Percentiles rank a stretch among this genome's conserved stretches.
phyloP scores from a whole-genome alignment of 805 yeast genomes.

The Saturnispora saitoi region DNA sequence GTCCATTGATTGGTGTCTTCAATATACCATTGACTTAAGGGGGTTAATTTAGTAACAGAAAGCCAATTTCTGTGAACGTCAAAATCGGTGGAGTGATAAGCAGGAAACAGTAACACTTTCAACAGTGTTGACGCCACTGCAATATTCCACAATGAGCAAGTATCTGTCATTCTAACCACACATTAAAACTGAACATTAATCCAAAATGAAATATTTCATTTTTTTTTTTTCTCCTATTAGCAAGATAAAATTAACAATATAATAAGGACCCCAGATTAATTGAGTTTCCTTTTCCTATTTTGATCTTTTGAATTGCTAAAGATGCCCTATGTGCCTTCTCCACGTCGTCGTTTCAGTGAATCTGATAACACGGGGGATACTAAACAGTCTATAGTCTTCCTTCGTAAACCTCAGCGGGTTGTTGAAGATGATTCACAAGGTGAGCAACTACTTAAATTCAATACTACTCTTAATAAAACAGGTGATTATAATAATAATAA shows the following conservation, averaged over 20 bases:
- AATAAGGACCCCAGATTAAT: background rate
- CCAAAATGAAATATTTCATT: too few species aligned
- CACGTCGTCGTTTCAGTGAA: conserved; percentile 6
- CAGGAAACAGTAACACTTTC: conserved; percentile 58
- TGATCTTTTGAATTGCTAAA: background rate
- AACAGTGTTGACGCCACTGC: conserved; percentile 56
- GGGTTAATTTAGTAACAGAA: conserved; percentile 74
- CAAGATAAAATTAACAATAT: too few species aligned
- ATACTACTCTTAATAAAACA: conserved; percentile 16
- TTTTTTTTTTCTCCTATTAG: background rate
- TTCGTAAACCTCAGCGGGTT: conserved; percentile 24
- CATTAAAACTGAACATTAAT: background rate
- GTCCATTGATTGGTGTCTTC: conserved; percentile 86
- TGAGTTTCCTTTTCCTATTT: background rate
- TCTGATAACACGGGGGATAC: conserved; percentile 15
- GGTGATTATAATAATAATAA: background rate
- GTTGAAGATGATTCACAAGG: conserved; percentile 9
- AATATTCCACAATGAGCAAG: conserved; percentile 52
- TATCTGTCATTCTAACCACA: conserved; percentile 14
- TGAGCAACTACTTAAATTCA: conserved; percentile 25
- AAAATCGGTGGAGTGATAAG: conserved; percentile 91
- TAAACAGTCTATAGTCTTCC: conserved; percentile 27
- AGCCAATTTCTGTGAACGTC: conserved; percentile 98
- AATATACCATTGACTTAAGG: conserved; percentile 72
- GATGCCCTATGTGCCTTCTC: conserved; percentile 13